Evolutionary conservation across 2,329 filamentous ascomycete genomes (phyloP).

Genomic region (Furcasterigmium sp.): DNA sequence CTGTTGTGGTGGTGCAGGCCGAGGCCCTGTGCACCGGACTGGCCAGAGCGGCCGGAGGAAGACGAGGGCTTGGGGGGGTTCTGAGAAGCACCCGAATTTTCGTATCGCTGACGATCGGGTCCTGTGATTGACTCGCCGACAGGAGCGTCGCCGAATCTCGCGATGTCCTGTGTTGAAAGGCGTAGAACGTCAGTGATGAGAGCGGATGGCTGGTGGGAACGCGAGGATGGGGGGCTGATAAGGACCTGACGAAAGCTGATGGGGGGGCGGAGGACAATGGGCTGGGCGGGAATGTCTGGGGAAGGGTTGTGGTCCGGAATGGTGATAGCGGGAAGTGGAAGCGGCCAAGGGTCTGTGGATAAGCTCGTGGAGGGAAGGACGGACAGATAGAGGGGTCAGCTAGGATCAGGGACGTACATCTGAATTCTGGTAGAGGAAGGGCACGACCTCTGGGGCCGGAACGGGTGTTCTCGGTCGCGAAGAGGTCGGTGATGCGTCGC

Average conservation of each 20-base stretch:
- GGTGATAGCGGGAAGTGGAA: slow-evolving; percentile 2
- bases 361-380: slow-evolving; percentile 4
- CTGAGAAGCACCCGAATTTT: slow-evolving; percentile 39
- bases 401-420: slow-evolving; percentile 49
- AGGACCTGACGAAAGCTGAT: too few species aligned
- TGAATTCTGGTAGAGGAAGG: slow-evolving; percentile 91
- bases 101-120: slow-evolving; percentile 11
- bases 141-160: slow-evolving; percentile 71
- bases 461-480: slow-evolving; percentile 81
- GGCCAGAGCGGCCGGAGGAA: slow-evolving; percentile 55
- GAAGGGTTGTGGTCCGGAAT: background rate
- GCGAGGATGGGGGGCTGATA: too few species aligned
- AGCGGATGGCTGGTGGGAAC: background rate
- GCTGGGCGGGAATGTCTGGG: too few species aligned
- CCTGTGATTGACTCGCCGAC: slow-evolving; percentile 65
- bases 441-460: slow-evolving; percentile 87
- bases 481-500: slow-evolving; percentile 68
- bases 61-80: slow-evolving; percentile 52
- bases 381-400: background rate
- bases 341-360: slow-evolving; percentile 6
- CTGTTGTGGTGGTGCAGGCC: slow-evolving; percentile 43
- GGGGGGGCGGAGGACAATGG: too few species aligned
- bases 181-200: background rate
- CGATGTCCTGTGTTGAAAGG: slow-evolving; percentile 57
- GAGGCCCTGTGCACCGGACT: slow-evolving; percentile 59